A percentile compares a stretch with the other conserved stretches of the same genome.
phyloP scores from a whole-genome alignment of 2,329 filamentous ascomycete species.

The Ophiocordyceps australis region DNA sequence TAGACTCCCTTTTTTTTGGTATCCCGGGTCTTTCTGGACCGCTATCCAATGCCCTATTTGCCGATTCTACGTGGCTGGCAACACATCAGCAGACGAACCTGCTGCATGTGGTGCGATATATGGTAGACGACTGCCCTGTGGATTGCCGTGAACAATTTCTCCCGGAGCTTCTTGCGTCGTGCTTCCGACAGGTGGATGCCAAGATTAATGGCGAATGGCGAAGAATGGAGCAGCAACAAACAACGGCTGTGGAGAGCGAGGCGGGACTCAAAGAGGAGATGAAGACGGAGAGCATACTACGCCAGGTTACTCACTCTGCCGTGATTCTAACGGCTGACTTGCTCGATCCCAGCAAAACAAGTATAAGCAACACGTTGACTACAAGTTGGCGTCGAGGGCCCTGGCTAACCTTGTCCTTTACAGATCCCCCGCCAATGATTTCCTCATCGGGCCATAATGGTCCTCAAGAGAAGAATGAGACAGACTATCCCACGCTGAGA shows the following conservation, averaged over 20 bases:
- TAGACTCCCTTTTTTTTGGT: constrained; percentile 84
- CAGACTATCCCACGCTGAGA: constrained; percentile 40
- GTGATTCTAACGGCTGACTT: constrained; percentile 85
- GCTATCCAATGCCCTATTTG: constrained; percentile 68
- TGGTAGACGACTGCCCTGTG: constrained; percentile 84
- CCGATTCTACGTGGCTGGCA: constrained; percentile 65
- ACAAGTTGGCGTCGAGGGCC: no score
- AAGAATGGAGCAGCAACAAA: constrained; percentile 46
- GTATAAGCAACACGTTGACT: no score
- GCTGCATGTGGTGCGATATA: constrained; percentile 68
- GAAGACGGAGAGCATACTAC: constrained; percentile 90
- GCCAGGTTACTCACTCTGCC: constrained; percentile 81
- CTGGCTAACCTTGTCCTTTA: constrained; percentile 1
- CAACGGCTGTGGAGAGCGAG: constrained; percentile 47
- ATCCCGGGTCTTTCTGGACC: constrained; percentile 67
- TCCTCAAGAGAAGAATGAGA: constrained; percentile 6
- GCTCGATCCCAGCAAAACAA: constrained; percentile 54
- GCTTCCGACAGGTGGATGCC: constrained; percentile 71
- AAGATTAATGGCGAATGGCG: constrained; percentile 86
- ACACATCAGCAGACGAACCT: constrained; percentile 91
- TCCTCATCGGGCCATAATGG: constrained; percentile 10
- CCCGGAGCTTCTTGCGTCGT: constrained; percentile 61
- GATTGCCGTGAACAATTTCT: constrained; percentile 63
- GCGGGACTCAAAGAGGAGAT: constrained; percentile 82
- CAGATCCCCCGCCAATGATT: constrained; percentile 14